Base-by-base conservation (phyloP, 2,329 filamentous ascomycete species). In the Monilinia polystroma region DNA sequence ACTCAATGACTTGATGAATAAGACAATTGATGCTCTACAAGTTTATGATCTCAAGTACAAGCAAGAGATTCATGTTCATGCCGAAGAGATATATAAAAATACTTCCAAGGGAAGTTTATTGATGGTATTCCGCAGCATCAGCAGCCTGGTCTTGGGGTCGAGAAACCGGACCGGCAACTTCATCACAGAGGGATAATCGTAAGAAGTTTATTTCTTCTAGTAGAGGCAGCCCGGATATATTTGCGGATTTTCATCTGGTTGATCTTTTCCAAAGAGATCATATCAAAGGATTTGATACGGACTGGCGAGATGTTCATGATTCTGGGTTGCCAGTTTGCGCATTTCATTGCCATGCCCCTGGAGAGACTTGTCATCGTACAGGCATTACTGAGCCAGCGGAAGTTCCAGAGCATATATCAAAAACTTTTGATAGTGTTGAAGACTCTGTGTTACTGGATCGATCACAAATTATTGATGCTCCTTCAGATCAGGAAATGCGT, bases 121-220 rank as follows among this genome's bases (percentile, higher is more conserved):
- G 59, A 54, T 63, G 59, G 59, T 63, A 63, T n/a, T 63, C 32
- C 4, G 59, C 59, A 2, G 59, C 59, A 54, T 63, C 59, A n/a
- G 59, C 47, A 29, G 59, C 59, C 0, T 63, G 59, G 59, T 63
- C 59, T n/a, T 63, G 59, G 59, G 59, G 47, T 41, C 45, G 59
- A n/a, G 59, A 63, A 43, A 63, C 59, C 4, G 59, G 59, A n/a
- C 47, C 59, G 26, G 47, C 59, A 54, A 63, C 59, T 54, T 23
- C 45, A 29, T 54, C 45, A 29, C 59, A 63, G 12, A 54, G 45
- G 35, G 47, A 63, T n/a, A 54, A 63, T 54, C 59, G 45, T 14
- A 54, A 63, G 23, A 54, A 63, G 4, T 63, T 63, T 10, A 52
- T 63, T 6, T 52, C 47, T 54, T 41, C 59, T 14, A 35, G 59